These are phyloP conservation scores for Fusarium torulosum DNA, from an alignment of 2,329 filamentous ascomycete species.

Conservation along the genomic window DNA sequence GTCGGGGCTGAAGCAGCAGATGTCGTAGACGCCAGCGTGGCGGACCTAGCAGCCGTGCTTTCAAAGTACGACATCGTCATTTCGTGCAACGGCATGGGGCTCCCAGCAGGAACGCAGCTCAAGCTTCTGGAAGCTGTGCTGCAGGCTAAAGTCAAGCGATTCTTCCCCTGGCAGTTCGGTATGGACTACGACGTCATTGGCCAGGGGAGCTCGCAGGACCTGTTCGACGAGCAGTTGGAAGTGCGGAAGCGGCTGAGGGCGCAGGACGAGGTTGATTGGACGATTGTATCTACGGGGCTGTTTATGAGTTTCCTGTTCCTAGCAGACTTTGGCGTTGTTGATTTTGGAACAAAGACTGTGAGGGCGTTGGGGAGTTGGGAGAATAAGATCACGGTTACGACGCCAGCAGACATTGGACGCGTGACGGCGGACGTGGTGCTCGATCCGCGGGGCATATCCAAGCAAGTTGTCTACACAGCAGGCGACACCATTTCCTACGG, in stretches of 20 bases:
- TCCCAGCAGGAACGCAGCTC: conserved; percentile 66
- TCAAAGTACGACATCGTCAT: conserved; percentile 66
- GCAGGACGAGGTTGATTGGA: conserved; percentile 67
- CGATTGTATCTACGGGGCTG: conserved; percentile 75
- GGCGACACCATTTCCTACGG: conserved; percentile 73
- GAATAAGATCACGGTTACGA: conserved; percentile 72
- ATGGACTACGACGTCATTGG: conserved; percentile 78
- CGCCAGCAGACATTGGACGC: conserved; percentile 72
- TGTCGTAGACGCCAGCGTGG: conserved; percentile 52
- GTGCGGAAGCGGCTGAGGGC: conserved; percentile 66
- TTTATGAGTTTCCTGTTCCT: conserved; percentile 79
- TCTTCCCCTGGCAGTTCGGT: conserved; percentile 80
- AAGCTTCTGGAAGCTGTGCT: conserved; percentile 70
- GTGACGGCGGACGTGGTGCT: conserved; percentile 69
- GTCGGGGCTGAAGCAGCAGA: conserved; percentile 61
- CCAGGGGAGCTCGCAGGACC: conserved; percentile 67
- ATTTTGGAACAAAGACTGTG: conserved; percentile 57
- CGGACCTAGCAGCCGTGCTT: conserved; percentile 59
- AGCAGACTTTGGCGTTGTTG: conserved; percentile 71
- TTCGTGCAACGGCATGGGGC: conserved; percentile 70
- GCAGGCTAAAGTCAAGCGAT: conserved; percentile 62
- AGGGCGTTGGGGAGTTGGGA: conserved; percentile 72
- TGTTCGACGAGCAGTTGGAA: conserved; percentile 76
- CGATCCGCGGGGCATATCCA: conserved; percentile 51
- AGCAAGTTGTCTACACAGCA: conserved; percentile 67